A percentile compares a stretch with the other conserved stretches of the same genome.
Conservation (phyloP, 164 flowering plant genomes). For the Vitis vinifera region ASM3070453v1 NC_081806.1:4904001-4904500, state of each 20-base stretch:
- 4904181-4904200: background rate
- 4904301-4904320: background rate
- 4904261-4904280: no score
- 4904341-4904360: slow-evolving; percentile 9
- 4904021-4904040: no score
- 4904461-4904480: background rate
- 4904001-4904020: no score
- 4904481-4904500: background rate
- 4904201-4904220: no score
- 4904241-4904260: no score
- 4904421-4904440: slow-evolving; percentile 17
- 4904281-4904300: no score
- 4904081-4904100: slow-evolving; percentile 11
- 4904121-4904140: background rate
- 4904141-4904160: slow-evolving; percentile 28
- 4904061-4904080: slow-evolving; percentile 3
- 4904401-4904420: slow-evolving; percentile 6
- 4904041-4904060: background rate
- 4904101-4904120: background rate
- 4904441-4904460: background rate
- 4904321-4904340: slow-evolving; percentile 12
- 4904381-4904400: background rate
- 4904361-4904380: slow-evolving; percentile 9
- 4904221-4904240: no score
- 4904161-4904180: slow-evolving; percentile 9